Conservation (phyloP, 257 asterid genomes). For the Datura wrightii region DNA sequence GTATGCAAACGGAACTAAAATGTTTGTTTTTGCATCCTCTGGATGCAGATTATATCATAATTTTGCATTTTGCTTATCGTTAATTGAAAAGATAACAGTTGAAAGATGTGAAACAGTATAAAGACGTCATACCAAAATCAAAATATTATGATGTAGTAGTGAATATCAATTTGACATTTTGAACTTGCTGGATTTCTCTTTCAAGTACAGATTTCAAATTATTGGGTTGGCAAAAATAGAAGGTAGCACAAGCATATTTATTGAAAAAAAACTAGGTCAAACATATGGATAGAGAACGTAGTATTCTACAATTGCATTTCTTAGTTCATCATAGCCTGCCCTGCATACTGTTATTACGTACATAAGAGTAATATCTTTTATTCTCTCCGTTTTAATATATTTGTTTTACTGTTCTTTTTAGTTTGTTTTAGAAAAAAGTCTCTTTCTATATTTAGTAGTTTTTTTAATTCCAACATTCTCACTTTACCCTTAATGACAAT, state of each 20-base stretch:
- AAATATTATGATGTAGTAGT: background rate
- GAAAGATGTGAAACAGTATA: background rate
- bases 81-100: background rate
- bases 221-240: background rate
- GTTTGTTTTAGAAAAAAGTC: background rate
- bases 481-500: background rate
- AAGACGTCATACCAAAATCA: background rate
- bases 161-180: background rate
- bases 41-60: background rate
- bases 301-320: conserved; percentile 22
- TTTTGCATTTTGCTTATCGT: background rate
- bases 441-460: background rate
- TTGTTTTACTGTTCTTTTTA: background rate
- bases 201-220: background rate
- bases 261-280: background rate
- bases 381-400: background rate
- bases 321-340: conserved; percentile 25
- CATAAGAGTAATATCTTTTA: background rate
- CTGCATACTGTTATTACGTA: conserved; percentile 24
- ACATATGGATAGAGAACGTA: conserved; percentile 3
- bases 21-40: background rate
- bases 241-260: background rate
- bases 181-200: conserved; percentile 2
- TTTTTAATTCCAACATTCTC: background rate
- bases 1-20: background rate